These are phyloP conservation scores for Xanthoparmelia taractica DNA, from an alignment of 495 filamentous ascomycete genomes.

Conservation along the genomic window DNA sequence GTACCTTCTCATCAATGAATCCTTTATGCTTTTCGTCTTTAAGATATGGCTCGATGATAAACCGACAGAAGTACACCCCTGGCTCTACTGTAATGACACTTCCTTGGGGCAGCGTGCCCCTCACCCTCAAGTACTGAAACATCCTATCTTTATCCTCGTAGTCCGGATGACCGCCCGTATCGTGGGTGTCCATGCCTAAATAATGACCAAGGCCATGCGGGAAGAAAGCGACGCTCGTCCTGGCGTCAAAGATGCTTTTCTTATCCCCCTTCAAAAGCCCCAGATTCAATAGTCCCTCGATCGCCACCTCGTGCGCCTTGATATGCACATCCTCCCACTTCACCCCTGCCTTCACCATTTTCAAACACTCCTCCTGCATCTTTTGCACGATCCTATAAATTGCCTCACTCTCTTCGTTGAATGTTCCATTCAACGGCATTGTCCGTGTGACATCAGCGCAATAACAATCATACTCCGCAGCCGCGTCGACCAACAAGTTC, in stretches of 20 bases:
- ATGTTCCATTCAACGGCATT: constrained; percentile 59
- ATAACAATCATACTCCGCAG: constrained; percentile 77
- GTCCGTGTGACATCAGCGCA: constrained; percentile 88
- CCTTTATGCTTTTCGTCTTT: constrained; percentile 50
- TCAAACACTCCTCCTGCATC: constrained; percentile 78
- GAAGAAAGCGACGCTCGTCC: constrained; percentile 74
- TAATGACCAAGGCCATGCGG: constrained; percentile 89
- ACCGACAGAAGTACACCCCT: constrained; percentile 86
- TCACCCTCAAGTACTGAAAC: constrained; percentile 53
- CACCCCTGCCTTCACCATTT: constrained; percentile 54
- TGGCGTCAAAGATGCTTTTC: constrained; percentile 57
- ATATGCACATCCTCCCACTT: constrained; percentile 60
- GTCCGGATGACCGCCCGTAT: constrained; percentile 58
- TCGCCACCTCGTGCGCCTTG: constrained; percentile 63
- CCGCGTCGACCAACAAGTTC: constrained; percentile 76
- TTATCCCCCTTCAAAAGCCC: constrained; percentile 53
- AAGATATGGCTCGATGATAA: constrained; percentile 80
- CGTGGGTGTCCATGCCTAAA: constrained; percentile 84
- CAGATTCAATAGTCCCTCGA: constrained; percentile 59
- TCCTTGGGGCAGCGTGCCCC: constrained; percentile 57
- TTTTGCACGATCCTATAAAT: constrained; percentile 70
- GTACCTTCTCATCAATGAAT: constrained; percentile 66
- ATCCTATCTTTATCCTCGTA: constrained; percentile 76
- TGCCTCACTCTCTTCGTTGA: constrained; percentile 52
- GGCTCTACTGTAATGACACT: constrained; percentile 87